A percentile compares a stretch with the other conserved stretches of the same genome.
Conservation (phyloP, 2,329 filamentous ascomycete species). For the Beauveria asiatica region DNA sequence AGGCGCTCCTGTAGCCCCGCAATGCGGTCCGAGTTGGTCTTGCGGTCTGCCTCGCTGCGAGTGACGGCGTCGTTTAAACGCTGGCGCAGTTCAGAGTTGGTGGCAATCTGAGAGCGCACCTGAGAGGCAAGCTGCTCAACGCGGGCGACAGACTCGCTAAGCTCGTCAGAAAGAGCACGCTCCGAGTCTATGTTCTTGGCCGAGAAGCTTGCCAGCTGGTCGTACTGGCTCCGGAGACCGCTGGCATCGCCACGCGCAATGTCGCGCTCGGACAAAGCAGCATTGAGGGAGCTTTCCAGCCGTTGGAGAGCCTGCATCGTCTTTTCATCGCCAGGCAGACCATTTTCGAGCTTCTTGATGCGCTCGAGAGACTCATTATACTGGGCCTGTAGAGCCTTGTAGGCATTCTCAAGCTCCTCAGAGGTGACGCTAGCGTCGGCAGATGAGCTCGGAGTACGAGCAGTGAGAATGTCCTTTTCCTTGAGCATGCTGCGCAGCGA, state of each 20-base stretch:
- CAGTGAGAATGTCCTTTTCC: slow-evolving; percentile 74
- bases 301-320: slow-evolving; percentile 54
- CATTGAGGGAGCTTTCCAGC: slow-evolving; percentile 59
- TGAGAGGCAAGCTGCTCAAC: slow-evolving; percentile 73
- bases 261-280: slow-evolving; percentile 64
- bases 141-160: slow-evolving; percentile 64
- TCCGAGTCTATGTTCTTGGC: slow-evolving; percentile 50
- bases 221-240: slow-evolving; percentile 53
- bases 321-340: slow-evolving; percentile 44
- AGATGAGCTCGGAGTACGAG: slow-evolving; percentile 29
- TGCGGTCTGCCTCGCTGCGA: slow-evolving; percentile 77
- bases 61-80: slow-evolving; percentile 72
- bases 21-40: slow-evolving; percentile 71
- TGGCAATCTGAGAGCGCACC: slow-evolving; percentile 71
- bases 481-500: slow-evolving; percentile 70
- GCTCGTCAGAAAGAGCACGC: slow-evolving; percentile 56
- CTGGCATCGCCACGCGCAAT: slow-evolving; percentile 58
- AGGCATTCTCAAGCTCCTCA: slow-evolving; percentile 63
- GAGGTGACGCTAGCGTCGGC: slow-evolving; percentile 45
- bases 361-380: slow-evolving; percentile 59
- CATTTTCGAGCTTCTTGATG: slow-evolving; percentile 54
- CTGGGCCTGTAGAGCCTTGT: slow-evolving; percentile 64
- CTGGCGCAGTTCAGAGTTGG: slow-evolving; percentile 65
- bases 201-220: slow-evolving; percentile 48
- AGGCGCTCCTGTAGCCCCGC: slow-evolving; percentile 75